A percentile compares a stretch with the other conserved stretches of the same genome.
Conservation (phyloP, 2,329 filamentous ascomycete species). For the Orbilia oligospora region DNA sequence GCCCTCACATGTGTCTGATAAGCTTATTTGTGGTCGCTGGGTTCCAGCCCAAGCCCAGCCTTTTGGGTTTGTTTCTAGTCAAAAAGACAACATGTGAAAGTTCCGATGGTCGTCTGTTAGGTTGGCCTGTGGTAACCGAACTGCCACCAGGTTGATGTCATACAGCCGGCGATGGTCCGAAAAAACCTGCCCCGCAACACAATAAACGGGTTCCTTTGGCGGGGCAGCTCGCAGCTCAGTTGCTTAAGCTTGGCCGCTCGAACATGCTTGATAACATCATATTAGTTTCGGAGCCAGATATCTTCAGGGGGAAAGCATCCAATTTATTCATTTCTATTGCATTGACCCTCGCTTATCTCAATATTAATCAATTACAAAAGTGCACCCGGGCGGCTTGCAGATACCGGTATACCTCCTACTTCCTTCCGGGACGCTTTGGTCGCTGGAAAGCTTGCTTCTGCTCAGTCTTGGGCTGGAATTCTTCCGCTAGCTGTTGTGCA, state of each 20-base stretch:
- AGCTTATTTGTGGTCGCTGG: constrained; percentile 53
- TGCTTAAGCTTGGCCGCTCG: background rate
- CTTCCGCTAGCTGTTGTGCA: constrained; percentile 75
- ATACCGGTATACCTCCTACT: constrained; percentile 41
- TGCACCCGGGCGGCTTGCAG: constrained; percentile 23
- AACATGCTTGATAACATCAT: background rate
- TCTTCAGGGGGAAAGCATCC: constrained; percentile 7
- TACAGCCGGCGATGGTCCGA: constrained; percentile 60
- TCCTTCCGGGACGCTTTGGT: constrained; percentile 82
- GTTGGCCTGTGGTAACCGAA: constrained; percentile 58
- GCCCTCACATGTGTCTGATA: constrained; percentile 58
- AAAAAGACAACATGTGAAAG: constrained; percentile 47
- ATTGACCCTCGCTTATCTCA: constrained; percentile 56
- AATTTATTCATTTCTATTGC: constrained; percentile 35
- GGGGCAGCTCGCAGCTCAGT: constrained; percentile 29
- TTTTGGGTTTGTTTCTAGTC: constrained; percentile 24
- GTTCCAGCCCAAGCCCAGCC: constrained; percentile 38
- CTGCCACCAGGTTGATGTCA: constrained; percentile 57
- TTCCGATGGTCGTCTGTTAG: constrained; percentile 40
- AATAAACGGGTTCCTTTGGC: constrained; percentile 37
- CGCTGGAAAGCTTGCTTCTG: constrained; percentile 79
- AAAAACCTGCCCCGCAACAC: constrained; percentile 55
- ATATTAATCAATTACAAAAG: constrained; percentile 44
- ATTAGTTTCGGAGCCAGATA: background rate
- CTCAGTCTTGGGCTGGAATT: constrained; percentile 78